phyloP scores from a whole-genome alignment of 257 asterid species.

The Anisodus acutangulus region DNA sequence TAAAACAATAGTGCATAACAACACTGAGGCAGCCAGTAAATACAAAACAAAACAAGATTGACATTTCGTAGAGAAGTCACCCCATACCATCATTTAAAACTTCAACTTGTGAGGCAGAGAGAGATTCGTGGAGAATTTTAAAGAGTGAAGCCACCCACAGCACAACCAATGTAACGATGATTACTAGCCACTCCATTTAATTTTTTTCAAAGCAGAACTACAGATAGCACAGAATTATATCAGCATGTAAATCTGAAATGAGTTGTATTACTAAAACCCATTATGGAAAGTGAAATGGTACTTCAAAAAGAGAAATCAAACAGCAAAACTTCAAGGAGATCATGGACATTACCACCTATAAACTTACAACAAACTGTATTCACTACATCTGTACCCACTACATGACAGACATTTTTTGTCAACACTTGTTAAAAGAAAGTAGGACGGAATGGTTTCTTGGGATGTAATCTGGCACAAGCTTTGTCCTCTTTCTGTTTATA shows the following conservation, averaged over 20 bases:
- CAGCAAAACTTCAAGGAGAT: not conserved
- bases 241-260: not conserved
- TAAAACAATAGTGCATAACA: not conserved
- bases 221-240: not conserved
- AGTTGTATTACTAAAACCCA: not conserved
- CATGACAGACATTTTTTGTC: not conserved
- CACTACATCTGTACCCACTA: not conserved
- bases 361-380: not conserved
- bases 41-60: not conserved
- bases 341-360: not conserved
- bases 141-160: conserved; percentile 70
- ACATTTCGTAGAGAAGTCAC: conserved; percentile 16
- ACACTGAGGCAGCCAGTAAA: not conserved
- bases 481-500: not conserved
- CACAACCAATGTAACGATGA: conserved; percentile 44
- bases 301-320: not conserved
- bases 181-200: conserved; percentile 24
- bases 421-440: not conserved
- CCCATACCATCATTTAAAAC: conserved; percentile 54
- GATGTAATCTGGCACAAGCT: not conserved
- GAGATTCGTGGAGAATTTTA: conserved; percentile 54
- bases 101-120: conserved; percentile 41
- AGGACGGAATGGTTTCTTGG: not conserved
- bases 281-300: not conserved
- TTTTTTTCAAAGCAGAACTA: not conserved